A percentile compares a stretch with the other conserved stretches of the same genome.
These are phyloP conservation scores for Beauveria sp. DNA, from an alignment of 2,329 filamentous ascomycete species.

Conservation along the genomic window DNA sequence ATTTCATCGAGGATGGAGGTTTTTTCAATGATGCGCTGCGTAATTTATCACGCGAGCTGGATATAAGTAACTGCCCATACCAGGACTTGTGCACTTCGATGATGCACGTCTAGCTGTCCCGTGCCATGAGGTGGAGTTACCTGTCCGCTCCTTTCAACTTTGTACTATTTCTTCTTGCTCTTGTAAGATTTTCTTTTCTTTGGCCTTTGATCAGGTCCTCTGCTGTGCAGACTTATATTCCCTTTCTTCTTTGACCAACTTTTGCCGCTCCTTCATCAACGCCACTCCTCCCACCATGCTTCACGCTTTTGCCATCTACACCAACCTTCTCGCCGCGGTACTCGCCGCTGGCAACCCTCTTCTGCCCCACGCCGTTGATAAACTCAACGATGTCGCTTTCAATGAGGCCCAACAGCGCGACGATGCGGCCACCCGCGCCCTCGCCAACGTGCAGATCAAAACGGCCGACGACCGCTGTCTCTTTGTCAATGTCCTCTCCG, in stretches of 20 bases:
- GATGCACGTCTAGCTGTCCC: conserved; percentile 8
- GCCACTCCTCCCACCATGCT: conserved; percentile 17
- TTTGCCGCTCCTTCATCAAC: background rate
- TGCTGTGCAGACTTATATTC: conserved; percentile 28
- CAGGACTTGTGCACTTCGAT: background rate
- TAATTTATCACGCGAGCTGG: background rate
- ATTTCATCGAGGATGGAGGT: background rate
- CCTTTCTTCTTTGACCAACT: conserved; percentile 11
- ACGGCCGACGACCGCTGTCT: conserved; percentile 37
- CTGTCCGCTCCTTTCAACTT: conserved; percentile 9
- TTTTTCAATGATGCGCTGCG: background rate
- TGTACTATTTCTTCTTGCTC: conserved; percentile 11
- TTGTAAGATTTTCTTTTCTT: conserved; percentile 8
- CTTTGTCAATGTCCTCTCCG: conserved; percentile 38
- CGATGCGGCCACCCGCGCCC: conserved; percentile 34
- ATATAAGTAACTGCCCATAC: conserved; percentile 1
- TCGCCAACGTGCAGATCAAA: conserved; percentile 37
- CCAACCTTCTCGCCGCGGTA: conserved; percentile 15
- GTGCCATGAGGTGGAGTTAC: background rate
- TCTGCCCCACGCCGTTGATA: conserved; percentile 28
- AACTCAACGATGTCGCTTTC: conserved; percentile 31
- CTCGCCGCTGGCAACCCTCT: conserved; percentile 21
- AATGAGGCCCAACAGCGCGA: conserved; percentile 39
- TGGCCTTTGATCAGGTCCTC: conserved; percentile 15
- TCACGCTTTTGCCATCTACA: background rate